Conservation (phyloP, 108 stramenopile genomes). For the Mediolabrus comicus region DNA sequence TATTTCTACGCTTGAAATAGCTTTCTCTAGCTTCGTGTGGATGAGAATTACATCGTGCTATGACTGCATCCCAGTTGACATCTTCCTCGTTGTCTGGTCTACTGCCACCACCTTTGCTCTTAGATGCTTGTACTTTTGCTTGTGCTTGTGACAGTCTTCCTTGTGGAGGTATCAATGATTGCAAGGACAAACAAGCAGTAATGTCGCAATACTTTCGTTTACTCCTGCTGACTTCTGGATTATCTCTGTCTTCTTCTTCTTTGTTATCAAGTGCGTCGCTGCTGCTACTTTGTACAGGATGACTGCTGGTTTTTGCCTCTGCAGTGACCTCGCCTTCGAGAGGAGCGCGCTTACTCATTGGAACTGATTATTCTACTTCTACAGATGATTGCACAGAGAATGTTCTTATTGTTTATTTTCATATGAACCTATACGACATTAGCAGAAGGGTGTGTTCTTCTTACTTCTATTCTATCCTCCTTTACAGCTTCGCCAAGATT, state of each 20-base stretch:
- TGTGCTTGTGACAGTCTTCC: background rate
- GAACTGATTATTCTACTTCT: background rate
- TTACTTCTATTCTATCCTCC: too few species aligned
- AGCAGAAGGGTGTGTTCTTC: too few species aligned
- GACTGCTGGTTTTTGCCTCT: background rate
- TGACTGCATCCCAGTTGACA: conserved; percentile 28
- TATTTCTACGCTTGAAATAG: conserved; percentile 9
- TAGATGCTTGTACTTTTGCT: background rate
- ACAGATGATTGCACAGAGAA: too few species aligned
- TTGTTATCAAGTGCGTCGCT: background rate
- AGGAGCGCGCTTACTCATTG: background rate
- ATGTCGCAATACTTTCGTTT: background rate
- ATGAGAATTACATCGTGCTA: conserved; percentile 16
- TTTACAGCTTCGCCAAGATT: too few species aligned
- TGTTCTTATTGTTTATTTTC: background rate
- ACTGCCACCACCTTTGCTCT: background rate
- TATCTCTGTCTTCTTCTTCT: background rate
- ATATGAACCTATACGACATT: too few species aligned
- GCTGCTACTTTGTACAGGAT: background rate
- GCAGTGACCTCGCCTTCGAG: background rate
- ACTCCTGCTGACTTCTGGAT: background rate
- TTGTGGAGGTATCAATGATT: background rate
- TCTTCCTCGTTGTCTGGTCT: background rate
- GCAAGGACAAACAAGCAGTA: background rate
- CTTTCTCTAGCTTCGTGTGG: conserved; percentile 22